Conservation (phyloP, 345 rosid species). For the Capsella bursapastoris region DNA sequence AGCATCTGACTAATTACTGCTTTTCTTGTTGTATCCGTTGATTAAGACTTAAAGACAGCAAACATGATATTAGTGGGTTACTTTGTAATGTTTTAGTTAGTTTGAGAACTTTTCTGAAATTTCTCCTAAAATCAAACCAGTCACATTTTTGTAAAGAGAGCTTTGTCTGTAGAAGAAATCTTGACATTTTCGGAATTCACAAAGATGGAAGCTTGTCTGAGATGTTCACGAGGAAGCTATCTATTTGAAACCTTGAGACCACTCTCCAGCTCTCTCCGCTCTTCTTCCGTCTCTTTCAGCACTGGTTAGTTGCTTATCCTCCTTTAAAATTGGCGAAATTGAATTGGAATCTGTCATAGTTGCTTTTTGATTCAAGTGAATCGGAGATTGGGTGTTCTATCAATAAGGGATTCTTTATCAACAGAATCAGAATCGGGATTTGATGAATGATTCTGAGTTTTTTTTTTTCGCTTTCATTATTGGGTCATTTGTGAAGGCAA, state of each 20-base stretch:
- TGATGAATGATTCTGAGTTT: neutral
- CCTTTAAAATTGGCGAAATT: neutral
- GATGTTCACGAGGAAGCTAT: slow-evolving; percentile 50
- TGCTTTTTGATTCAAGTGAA: slow-evolving; percentile 15
- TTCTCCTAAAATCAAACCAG: neutral
- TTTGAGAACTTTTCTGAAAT: neutral
- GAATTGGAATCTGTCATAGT: slow-evolving; percentile 4
- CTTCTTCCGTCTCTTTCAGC: slow-evolving; percentile 49
- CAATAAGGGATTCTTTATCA: neutral
- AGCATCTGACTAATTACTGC: neutral
- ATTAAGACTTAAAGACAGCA: too few relatives aligned
- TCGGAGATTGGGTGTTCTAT: neutral
- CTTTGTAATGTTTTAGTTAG: neutral
- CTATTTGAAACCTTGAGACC: slow-evolving; percentile 55
- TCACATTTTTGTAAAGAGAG: neutral
- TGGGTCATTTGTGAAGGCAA: slow-evolving; percentile 35
- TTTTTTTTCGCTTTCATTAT: neutral
- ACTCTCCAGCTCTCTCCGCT: slow-evolving; percentile 35
- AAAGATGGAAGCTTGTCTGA: slow-evolving; percentile 69
- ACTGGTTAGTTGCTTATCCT: slow-evolving; percentile 44
- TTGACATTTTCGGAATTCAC: neutral
- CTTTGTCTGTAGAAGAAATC: neutral
- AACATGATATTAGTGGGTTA: neutral
- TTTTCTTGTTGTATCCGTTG: too few relatives aligned
- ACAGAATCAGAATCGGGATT: neutral